Base-by-base conservation (phyloP, 1,284 basidiomycete species). In the Moesziomyces sp. region DNA sequence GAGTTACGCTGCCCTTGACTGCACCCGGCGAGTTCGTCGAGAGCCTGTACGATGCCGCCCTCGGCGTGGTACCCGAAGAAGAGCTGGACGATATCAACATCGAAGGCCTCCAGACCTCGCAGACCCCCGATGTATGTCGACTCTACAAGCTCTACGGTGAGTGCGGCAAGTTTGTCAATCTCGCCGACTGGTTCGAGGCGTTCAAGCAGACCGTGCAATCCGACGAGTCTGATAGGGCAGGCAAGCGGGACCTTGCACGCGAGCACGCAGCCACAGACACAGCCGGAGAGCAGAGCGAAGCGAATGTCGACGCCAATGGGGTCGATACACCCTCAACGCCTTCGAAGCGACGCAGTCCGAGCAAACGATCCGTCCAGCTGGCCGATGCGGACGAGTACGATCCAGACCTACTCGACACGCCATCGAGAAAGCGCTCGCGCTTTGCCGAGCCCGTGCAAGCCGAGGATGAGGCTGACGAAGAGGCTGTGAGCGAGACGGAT, bases 141-240 rank as follows among this genome's bases (percentile, higher is more conserved):
- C 35, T 74, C 18, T 83, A 76, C 49, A 46, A 58, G 30, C 58
- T 81, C 28, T 83, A 82, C 49, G 51, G 74, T n/a, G 76, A 81
- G 42, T 68, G 74, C 21, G 74, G 76, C 43, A 76, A 78, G 55
- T 71, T 81, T 61, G 76, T 83, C 55, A 83, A 82, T 30, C 56
- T 83, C 6, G 77, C 77, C 3, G 80, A 83, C 50, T 83, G 81
- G 81, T 81, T 56, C 52, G 74, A 78, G 18, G 79, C 79, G 1
- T 83, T 82, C 61, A 58, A 65, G 50, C 72, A 79, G 53, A 64
- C 57, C 19, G 53, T 81, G 13, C 67, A 76, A 28, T 35, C 52
- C 44, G 62, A 71, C 43, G 46, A 48, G 23, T 45, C 38, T 3
- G 13, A 58, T 2, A 30, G 60, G 9, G 18, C 38, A 19, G 55